A percentile compares a stretch with the other conserved stretches of the same genome.
phyloP scores from a whole-genome alignment of 1,139 yeast species.

The Taphrina confusa region DNA sequence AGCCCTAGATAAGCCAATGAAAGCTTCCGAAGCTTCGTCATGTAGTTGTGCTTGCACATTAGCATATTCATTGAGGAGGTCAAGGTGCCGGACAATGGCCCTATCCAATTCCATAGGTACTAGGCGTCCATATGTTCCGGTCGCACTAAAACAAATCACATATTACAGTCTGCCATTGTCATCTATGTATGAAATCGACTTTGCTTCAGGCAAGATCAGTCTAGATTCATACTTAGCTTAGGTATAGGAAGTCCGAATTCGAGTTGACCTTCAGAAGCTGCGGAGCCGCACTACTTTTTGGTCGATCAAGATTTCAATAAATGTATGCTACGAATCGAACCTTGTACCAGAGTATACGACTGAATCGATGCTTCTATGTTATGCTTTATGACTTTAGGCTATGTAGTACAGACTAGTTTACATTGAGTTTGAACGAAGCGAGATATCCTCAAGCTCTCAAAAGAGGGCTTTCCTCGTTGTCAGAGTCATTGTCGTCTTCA shows the following conservation, averaged over 20 bases:
- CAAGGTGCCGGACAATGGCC: neutral
- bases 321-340: neutral
- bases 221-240: too few relatives aligned
- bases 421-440: neutral
- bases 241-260: too few relatives aligned
- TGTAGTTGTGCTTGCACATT: neutral
- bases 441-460: neutral
- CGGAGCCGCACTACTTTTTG: neutral
- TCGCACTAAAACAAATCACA: too few relatives aligned
- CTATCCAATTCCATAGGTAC: too few relatives aligned
- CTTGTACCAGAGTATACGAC: neutral
- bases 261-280: too few relatives aligned
- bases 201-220: too few relatives aligned
- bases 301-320: neutral
- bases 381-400: neutral
- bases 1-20: constrained; percentile 4
- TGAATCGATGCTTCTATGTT: neutral
- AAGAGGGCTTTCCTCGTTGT: constrained; percentile 2
- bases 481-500: neutral
- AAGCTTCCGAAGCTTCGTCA: neutral
- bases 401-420: neutral
- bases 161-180: too few relatives aligned
- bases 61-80: neutral
- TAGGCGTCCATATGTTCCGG: too few relatives aligned
- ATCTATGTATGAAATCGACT: too few relatives aligned